A percentile compares a stretch with the other conserved stretches of the same genome.
phyloP scores from a whole-genome alignment of 2,329 filamentous ascomycete genomes.

The Microcyclosporella mali region DNA sequence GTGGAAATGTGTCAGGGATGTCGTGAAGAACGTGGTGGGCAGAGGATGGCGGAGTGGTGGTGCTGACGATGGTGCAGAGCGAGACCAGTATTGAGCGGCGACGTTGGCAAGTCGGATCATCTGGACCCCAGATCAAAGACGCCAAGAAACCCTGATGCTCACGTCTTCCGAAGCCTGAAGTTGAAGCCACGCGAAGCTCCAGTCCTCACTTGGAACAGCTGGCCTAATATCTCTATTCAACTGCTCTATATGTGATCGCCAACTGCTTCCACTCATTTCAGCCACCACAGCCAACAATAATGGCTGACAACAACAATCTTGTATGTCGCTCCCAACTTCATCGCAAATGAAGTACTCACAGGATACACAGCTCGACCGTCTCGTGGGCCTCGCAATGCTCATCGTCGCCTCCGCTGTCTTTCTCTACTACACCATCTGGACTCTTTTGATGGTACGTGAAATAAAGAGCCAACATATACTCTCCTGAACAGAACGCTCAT shows the following conservation, averaged over 20 bases:
- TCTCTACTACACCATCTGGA: conserved; percentile 96
- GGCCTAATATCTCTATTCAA: no score
- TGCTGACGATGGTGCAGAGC: no score
- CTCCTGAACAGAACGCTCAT: neutral
- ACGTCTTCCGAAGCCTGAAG: no score
- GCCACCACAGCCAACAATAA: neutral
- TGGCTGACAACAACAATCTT: conserved; percentile 17
- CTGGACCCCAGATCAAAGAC: no score
- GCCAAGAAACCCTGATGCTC: no score
- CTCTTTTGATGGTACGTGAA: conserved; percentile 76
- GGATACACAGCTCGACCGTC: conserved; percentile 73
- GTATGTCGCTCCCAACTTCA: conserved; percentile 3
- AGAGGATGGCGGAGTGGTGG: no score
- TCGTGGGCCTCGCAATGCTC: conserved; percentile 70
- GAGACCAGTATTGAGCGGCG: no score
- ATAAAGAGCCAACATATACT: neutral
- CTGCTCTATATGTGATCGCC: neutral
- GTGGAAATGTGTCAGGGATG: neutral
- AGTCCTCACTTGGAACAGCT: no score
- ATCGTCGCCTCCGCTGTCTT: conserved; percentile 66
- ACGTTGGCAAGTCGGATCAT: no score
- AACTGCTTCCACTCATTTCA: conserved; percentile 2
- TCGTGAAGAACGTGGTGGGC: no score
- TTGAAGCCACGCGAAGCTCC: no score
- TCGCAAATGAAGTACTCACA: neutral